Evolutionary conservation across 345 rosid species (phyloP).

Genomic region (Draba incana): DNA sequence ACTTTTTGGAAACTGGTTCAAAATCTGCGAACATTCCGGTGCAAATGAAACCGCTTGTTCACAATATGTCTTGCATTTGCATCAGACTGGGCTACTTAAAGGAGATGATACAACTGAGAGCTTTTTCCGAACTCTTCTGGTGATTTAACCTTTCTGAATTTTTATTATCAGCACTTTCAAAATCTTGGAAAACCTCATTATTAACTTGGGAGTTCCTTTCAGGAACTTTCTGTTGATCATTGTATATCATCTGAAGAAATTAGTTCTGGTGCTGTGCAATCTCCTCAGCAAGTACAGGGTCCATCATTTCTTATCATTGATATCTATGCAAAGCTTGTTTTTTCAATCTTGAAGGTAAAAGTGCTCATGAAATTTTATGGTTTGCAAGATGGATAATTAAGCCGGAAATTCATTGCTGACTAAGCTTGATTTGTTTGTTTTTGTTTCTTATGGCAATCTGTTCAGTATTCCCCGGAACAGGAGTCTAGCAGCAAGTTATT

Average conservation of each 20-base stretch:
- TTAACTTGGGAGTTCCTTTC: conserved; percentile 15
- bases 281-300: conserved; percentile 70
- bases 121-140: conserved; percentile 78
- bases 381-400: neutral
- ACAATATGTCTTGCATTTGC: conserved; percentile 69
- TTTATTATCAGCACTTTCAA: neutral
- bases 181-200: conserved; percentile 5
- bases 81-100: conserved; percentile 78
- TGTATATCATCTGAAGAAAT: conserved; percentile 76
- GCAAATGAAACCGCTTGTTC: conserved; percentile 69
- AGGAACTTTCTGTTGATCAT: conserved; percentile 90
- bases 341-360: conserved; percentile 71
- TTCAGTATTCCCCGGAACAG: conserved; percentile 67
- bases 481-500: conserved; percentile 64
- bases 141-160: conserved; percentile 26
- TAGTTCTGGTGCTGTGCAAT: conserved; percentile 58
- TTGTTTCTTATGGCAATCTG: conserved; percentile 3
- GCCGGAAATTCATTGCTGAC: conserved; percentile 38
- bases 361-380: conserved; percentile 37
- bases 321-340: conserved; percentile 81
- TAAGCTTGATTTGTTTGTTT: conserved; percentile 27
- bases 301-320: conserved; percentile 85
- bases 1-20: conserved; percentile 78
- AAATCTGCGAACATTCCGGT: conserved; percentile 76
- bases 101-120: conserved; percentile 88